A percentile compares a stretch with the other conserved stretches of the same genome.
Evolutionary conservation across 805 yeast species (phyloP).

Genomic region (Metschnikowia reukaufii): DNA sequence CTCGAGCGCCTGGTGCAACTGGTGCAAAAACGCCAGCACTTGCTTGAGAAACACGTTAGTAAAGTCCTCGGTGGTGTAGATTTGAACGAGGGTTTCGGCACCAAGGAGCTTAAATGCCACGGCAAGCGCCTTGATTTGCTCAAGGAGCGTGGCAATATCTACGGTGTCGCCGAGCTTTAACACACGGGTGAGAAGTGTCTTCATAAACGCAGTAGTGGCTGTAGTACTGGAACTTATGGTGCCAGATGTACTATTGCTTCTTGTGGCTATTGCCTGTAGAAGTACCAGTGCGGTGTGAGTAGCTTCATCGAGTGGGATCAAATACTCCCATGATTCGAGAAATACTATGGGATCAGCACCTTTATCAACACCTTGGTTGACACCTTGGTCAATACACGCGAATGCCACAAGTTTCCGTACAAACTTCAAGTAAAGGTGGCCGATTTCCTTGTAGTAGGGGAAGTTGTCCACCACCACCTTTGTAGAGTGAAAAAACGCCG

Average conservation of each 20-base stretch:
- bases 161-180: slow-evolving; percentile 8
- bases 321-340: slow-evolving; percentile 13
- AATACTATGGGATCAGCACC: slow-evolving; percentile 11
- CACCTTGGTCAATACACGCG: slow-evolving; percentile 12
- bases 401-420: slow-evolving; percentile 25
- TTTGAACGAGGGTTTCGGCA: slow-evolving; percentile 3
- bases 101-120: slow-evolving; percentile 12
- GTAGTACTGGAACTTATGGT: background rate
- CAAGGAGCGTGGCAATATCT: slow-evolving; percentile 12
- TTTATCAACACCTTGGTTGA: slow-evolving; percentile 10
- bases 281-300: slow-evolving; percentile 26
- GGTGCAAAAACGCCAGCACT: slow-evolving; percentile 16
- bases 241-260: too few species aligned
- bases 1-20: slow-evolving; percentile 12
- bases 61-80: slow-evolving; percentile 10
- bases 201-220: background rate
- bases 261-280: slow-evolving; percentile 26
- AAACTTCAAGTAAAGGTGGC: slow-evolving; percentile 28
- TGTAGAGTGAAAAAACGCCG: slow-evolving; percentile 21
- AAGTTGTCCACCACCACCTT: slow-evolving; percentile 35
- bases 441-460: slow-evolving; percentile 36
- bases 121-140: slow-evolving; percentile 17
- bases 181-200: slow-evolving; percentile 7
- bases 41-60: slow-evolving; percentile 11
- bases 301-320: slow-evolving; percentile 17